Percentiles rank a stretch among this genome's conserved stretches.
Conservation (phyloP, 1,139 yeast species). For the Geotrichum restrictum region DNA sequence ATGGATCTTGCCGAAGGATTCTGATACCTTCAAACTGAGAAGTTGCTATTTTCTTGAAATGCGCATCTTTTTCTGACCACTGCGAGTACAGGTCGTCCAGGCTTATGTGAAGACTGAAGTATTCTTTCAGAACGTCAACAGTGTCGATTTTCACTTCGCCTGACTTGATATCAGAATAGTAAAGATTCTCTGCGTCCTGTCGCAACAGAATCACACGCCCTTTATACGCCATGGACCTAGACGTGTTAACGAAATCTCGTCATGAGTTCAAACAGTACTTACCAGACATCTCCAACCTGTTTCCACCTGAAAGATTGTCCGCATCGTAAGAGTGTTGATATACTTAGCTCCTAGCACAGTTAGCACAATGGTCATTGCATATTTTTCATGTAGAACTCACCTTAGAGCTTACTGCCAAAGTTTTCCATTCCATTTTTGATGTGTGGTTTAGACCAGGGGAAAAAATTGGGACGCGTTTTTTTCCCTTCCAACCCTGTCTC, state of each 20-base stretch:
- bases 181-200: conserved; percentile 36
- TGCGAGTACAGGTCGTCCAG: conserved; percentile 51
- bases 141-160: conserved; percentile 29
- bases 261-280: neutral
- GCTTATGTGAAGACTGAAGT: conserved; percentile 62
- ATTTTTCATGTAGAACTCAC: conserved; percentile 2
- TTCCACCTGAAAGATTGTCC: conserved; percentile 60
- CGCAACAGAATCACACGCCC: conserved; percentile 37
- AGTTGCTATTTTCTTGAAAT: conserved; percentile 40
- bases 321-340: conserved; percentile 59
- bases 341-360: conserved; percentile 17
- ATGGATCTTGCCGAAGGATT: conserved; percentile 86
- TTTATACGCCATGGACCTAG: conserved; percentile 39
- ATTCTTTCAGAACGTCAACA: conserved; percentile 52
- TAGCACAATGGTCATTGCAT: neutral
- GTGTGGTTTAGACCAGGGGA: neutral
- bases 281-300: conserved; percentile 27
- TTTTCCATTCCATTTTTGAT: conserved; percentile 18
- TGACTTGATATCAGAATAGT: conserved; percentile 33
- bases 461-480: conserved; percentile 7
- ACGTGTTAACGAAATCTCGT: neutral
- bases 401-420: conserved; percentile 15
- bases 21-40: conserved; percentile 63
- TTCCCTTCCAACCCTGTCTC: neutral
- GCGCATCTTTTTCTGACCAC: conserved; percentile 60